Evolutionary conservation across 495 filamentous ascomycete species (phyloP).

Genomic region (Hypoxylon rickii): DNA sequence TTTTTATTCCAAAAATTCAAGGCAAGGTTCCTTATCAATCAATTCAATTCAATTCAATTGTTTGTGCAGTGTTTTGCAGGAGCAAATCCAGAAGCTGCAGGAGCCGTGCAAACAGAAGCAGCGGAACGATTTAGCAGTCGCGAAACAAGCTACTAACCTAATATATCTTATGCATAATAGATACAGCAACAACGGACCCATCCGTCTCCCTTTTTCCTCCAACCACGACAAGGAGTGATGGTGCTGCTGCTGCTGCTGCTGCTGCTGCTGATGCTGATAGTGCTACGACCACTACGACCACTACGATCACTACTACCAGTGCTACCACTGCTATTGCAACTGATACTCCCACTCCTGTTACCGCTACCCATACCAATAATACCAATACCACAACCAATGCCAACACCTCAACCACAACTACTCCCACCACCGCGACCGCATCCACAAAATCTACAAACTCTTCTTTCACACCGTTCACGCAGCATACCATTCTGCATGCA

Average conservation of each 20-base stretch:
- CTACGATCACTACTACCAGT: slow-evolving; percentile 4
- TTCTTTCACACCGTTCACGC: slow-evolving; percentile 33
- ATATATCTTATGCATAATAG: slow-evolving; percentile 31
- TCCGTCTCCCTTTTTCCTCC: slow-evolving; percentile 27
- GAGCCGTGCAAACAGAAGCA: neutral
- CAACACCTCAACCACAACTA: too few relatives aligned
- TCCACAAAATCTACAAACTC: slow-evolving; percentile 5
- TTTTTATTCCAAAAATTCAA: too few relatives aligned
- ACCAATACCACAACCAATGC: too few relatives aligned
- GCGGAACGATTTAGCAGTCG: neutral
- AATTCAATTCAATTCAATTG: too few relatives aligned
- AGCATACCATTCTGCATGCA: slow-evolving; percentile 43
- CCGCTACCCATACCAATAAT: too few relatives aligned
- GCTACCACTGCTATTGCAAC: slow-evolving; percentile 19
- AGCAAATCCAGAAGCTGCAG: too few relatives aligned
- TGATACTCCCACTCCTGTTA: neutral
- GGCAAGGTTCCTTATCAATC: neutral
- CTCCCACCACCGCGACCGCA: slow-evolving; percentile 1
- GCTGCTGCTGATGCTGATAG: too few relatives aligned
- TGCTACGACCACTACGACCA: too few relatives aligned
- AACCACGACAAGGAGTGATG: slow-evolving; percentile 23
- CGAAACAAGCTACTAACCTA: neutral
- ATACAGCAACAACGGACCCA: slow-evolving; percentile 24
- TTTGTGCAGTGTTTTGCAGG: neutral
- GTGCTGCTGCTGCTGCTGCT: too few relatives aligned